These are phyloP conservation scores for Lactifluus echinatus DNA, from an alignment of 768 basidiomycete species.

Conservation along the genomic window DNA sequence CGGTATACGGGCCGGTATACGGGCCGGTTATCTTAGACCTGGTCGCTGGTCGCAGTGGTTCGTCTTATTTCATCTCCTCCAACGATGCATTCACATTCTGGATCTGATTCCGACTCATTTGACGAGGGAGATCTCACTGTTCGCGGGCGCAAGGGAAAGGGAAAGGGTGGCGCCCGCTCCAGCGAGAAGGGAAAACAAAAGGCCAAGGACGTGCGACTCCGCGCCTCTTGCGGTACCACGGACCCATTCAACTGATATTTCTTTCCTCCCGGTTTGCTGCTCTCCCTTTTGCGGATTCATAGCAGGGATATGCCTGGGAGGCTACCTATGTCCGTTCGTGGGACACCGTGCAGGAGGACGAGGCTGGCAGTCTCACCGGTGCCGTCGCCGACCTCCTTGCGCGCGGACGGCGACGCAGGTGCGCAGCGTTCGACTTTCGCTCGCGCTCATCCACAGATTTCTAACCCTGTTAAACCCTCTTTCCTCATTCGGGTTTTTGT, in stretches of 20 bases:
- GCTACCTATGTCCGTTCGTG: conserved; percentile 90
- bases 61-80: not conserved
- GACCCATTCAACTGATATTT: not conserved
- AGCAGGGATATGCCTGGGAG: conserved; percentile 94
- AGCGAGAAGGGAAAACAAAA: conserved; percentile 16
- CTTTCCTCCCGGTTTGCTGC: not conserved
- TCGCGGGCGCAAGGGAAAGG: conserved; percentile 10
- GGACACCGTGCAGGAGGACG: conserved; percentile 97
- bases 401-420: conserved; percentile 77
- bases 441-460: no score
- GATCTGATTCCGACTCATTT: conserved; percentile 16
- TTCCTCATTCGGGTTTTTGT: no score
- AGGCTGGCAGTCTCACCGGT: conserved; percentile 79
- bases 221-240: not conserved
- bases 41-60: no score
- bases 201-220: conserved; percentile 18
- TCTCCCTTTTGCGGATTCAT: not conserved
- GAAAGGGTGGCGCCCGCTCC: not conserved
- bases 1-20: not conserved
- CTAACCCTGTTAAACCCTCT: no score
- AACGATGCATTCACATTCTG: conserved; percentile 1
- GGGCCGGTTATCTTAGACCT: no score
- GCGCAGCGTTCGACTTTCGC: conserved; percentile 19
- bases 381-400: conserved; percentile 89
- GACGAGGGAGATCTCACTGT: conserved; percentile 12